Evolutionary conservation across 129 eudicot species (phyloP).

Genomic region (Heracleum sosnowskyi): DNA sequence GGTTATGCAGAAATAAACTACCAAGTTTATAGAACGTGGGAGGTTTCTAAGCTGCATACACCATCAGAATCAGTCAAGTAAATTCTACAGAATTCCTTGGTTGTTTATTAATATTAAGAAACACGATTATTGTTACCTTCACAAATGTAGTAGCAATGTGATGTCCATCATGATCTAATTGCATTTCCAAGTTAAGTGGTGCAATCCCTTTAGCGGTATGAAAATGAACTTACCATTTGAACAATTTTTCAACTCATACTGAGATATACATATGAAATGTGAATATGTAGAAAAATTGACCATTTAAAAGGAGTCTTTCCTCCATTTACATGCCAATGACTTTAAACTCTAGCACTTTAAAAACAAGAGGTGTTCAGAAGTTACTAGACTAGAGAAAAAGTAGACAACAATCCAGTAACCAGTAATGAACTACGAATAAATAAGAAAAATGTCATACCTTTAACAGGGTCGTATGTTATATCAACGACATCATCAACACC

Average conservation of each 20-base stretch:
- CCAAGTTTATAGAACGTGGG: too few species aligned
- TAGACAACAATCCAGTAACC: not conserved
- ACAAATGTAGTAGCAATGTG: constrained; percentile 86
- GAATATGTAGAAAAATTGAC: not conserved
- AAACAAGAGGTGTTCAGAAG: not conserved
- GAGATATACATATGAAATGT: not conserved
- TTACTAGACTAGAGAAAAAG: not conserved
- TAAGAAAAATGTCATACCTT: constrained; percentile 28
- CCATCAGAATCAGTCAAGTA: not conserved
- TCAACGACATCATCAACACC: constrained; percentile 47
- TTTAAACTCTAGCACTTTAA: not conserved
- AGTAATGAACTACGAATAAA: not conserved
- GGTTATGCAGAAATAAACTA: not conserved
- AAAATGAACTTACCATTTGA: constrained; percentile 2
- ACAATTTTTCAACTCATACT: not conserved
- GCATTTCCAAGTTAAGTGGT: constrained; percentile 61
- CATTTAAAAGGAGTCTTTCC: not conserved
- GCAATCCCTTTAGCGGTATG: constrained; percentile 53
- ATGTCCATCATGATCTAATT: constrained; percentile 81
- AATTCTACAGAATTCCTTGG: not conserved
- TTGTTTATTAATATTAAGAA: not conserved
- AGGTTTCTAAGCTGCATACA: not conserved
- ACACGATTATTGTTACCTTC: constrained; percentile 44
- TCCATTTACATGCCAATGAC: not conserved
- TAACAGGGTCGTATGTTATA: constrained; percentile 50